Evolutionary conservation across 257 asterid genomes (phyloP), one percentile per base, ranked within the genome.

Genomic region (Plectranthus barbatus): DNA sequence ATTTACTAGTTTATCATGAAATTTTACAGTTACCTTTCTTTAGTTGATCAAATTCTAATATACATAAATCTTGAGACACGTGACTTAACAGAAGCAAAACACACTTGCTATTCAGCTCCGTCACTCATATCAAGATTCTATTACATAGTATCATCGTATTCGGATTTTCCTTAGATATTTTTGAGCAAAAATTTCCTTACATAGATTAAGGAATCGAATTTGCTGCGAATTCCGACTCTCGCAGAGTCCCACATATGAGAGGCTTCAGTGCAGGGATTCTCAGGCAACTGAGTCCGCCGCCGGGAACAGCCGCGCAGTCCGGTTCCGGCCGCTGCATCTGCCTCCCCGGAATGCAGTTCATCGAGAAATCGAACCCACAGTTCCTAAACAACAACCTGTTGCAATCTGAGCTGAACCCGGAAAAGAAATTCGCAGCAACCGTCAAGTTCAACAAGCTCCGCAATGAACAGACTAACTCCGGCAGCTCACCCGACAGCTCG

Each of bases 301-400:
- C 92, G 0, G 86, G 95, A 12, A 80, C 62, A 17, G 40, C 60
- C 9, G 94, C 78, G 68, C 98, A 91, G 29, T 88, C 90, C 3
- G 91, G 90, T 60, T 68, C 68, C 4, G 98, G 96, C 59, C 94
- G 79, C 76, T 91, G 98, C 83, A 76, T 70, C 50, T 56, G 75
- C 23, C 45, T 83, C 5, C 96, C 95, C 0, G 95, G 95, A 11
- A 88, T 76, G 57, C 96, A 91, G 53, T 91, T 91, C 12, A 83
- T 60, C 2, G 96, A 81, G 80, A 91, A 86, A 74, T 91, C 96
- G 31, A 91, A 84, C 0, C 95, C 91, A 7, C 62, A 61, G n/a
- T 21, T 58, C 19, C 59, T 36, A 41, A 13, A 26, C 9, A 34
- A 21, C 74, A 86, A 53, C 14, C 62, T 76, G 11, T 80, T 70